A percentile compares a stretch with the other conserved stretches of the same genome.
Conservation (phyloP, 306 rosid species). For the Pachyrhizus erosus region DNA sequence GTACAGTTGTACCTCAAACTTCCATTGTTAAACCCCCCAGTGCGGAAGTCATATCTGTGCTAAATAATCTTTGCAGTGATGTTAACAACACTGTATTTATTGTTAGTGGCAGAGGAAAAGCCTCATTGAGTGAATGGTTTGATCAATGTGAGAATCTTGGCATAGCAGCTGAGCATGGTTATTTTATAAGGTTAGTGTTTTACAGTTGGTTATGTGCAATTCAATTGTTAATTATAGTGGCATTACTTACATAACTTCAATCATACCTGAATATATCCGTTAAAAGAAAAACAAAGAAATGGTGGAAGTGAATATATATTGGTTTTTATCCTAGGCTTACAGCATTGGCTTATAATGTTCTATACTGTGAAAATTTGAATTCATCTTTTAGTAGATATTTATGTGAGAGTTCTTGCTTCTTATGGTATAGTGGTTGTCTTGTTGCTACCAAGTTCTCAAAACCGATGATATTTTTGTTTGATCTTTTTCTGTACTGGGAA, state of each 20-base stretch:
- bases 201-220: background rate
- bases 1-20: conserved; percentile 76
- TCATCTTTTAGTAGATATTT: too few species aligned
- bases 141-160: conserved; percentile 81
- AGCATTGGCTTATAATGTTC: conserved; percentile 14
- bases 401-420: background rate
- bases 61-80: conserved; percentile 74
- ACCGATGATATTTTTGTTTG: conserved; percentile 13
- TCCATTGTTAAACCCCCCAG: conserved; percentile 67
- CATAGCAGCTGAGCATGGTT: conserved; percentile 95
- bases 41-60: conserved; percentile 66
- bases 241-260: background rate
- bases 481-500: conserved; percentile 14
- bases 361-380: too few species aligned
- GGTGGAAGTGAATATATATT: background rate
- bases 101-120: conserved; percentile 81
- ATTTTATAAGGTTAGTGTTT: conserved; percentile 66
- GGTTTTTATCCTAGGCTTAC: background rate
- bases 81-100: conserved; percentile 78
- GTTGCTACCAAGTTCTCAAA: conserved; percentile 2
- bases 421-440: conserved; percentile 1
- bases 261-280: background rate
- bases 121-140: conserved; percentile 72
- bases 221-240: conserved; percentile 19
- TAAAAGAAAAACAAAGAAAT: background rate